Evolutionary conservation across 2,329 filamentous ascomycete species (phyloP).

Genomic region (Canariomyces notabilis): DNA sequence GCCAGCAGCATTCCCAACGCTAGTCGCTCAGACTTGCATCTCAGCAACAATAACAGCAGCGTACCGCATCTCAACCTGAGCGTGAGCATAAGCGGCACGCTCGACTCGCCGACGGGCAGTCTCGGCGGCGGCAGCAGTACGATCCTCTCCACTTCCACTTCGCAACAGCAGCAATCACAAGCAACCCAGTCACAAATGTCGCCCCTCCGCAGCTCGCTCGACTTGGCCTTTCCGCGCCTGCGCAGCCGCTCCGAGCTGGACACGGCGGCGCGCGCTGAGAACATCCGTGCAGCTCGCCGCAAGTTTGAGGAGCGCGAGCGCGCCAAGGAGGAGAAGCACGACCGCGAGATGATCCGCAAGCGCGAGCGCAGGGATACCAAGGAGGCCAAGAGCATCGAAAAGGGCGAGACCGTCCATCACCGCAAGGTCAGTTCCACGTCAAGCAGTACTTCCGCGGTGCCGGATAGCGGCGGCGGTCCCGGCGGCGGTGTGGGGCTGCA

Average conservation of each 20-base stretch:
- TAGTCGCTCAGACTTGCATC: slow-evolving; percentile 43
- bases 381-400: slow-evolving; percentile 49
- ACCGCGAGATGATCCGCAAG: slow-evolving; percentile 52
- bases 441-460: background rate
- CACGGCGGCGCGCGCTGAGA: slow-evolving; percentile 48
- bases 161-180: slow-evolving; percentile 1
- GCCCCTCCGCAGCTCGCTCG: slow-evolving; percentile 55
- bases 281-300: slow-evolving; percentile 56
- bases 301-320: slow-evolving; percentile 60
- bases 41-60: slow-evolving; percentile 31
- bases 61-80: background rate
- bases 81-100: slow-evolving; percentile 9
- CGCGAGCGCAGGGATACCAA: slow-evolving; percentile 55
- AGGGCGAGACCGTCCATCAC: slow-evolving; percentile 33
- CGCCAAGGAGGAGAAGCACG: slow-evolving; percentile 58
- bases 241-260: slow-evolving; percentile 58
- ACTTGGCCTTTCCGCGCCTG: slow-evolving; percentile 49
- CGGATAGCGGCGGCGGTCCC: too few species aligned
- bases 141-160: slow-evolving; percentile 20
- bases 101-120: slow-evolving; percentile 34
- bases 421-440: slow-evolving; percentile 26
- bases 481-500: background rate
- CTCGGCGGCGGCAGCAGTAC: slow-evolving; percentile 19
- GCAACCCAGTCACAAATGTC: slow-evolving; percentile 33
- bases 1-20: slow-evolving; percentile 28